Base-by-base conservation (phyloP, 208 protist species). In the Phytomonas francai region DNA sequence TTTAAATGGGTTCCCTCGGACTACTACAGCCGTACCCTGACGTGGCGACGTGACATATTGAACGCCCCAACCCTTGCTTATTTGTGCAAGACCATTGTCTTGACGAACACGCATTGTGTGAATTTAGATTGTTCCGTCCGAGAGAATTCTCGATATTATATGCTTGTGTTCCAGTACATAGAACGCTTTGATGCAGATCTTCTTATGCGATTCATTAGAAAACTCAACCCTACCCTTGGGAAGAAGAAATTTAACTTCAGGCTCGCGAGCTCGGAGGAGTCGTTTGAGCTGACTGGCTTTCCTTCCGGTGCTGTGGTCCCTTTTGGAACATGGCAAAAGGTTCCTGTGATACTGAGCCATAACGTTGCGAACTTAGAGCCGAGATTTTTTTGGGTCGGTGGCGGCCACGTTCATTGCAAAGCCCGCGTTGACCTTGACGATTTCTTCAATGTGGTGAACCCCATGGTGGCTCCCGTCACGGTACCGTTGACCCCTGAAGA, bases 91-190 rank as follows among this genome's bases (percentile, higher is more conserved):
- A 93, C 91, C 0, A 94, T 97, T 60, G 63, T 97, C 9, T 70
- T 97, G 63, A 89, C 96, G 71, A 97, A 97, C 76, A 95, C 94
- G 22, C 86, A 95, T 70, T 97, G 89, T 74, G 77, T 75, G 7
- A 45, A 81, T 28, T 59, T 12, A 6, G 88, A 94, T 69, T 95
- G 87, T 68, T 66, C 58, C 16, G 75, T 88, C 11, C 77, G 72
- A 5, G 71, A 79, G 59, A 96, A 96, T 77, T 84, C 90, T 12
- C 87, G 84, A 58, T 93, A 80, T 72, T 96, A 93, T 78, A 73
- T 91, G 34, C 78, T 91, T 68, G 85, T 93, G 56, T 92, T 81
- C 65, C 90, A 81, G 51, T 95, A 95, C 72, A 81, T 89, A 39
- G 86, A 93, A 29, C 79, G 78, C 57, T 92, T 92, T 68, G 88